These are phyloP conservation scores for Echinosophora koreensis DNA, from an alignment of 306 rosid genomes.

Conservation along the genomic window DNA sequence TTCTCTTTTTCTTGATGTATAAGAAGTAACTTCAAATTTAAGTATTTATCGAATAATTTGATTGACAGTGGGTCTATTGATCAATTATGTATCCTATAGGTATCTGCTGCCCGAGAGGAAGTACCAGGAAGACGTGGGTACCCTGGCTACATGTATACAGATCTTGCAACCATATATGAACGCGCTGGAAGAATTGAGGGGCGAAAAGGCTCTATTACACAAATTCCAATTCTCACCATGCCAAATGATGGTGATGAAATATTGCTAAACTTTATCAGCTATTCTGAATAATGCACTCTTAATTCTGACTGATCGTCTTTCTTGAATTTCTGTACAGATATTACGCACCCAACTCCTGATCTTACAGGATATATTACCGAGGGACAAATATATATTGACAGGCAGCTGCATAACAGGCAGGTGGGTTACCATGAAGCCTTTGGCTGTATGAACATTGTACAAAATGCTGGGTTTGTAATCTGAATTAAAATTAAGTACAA, in stretches of 20 bases:
- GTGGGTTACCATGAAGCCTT: constrained; percentile 46
- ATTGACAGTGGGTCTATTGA: constrained; percentile 11
- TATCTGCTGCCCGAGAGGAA: constrained; percentile 99
- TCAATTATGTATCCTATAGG: constrained; percentile 63
- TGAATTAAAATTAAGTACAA: background rate
- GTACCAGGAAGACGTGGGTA: constrained; percentile 99
- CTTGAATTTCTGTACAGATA: constrained; percentile 67
- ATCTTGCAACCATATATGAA: constrained; percentile 98
- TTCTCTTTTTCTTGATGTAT: background rate
- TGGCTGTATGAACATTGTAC: background rate
- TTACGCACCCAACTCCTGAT: constrained; percentile 99
- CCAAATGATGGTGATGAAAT: constrained; percentile 88
- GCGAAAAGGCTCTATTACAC: constrained; percentile 95
- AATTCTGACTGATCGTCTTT: constrained; percentile 24
- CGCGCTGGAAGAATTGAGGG: constrained; percentile 99
- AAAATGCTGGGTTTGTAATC: background rate
- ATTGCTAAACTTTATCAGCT: constrained; percentile 23
- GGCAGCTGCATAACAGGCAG: constrained; percentile 97
- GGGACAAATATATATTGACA: constrained; percentile 97
- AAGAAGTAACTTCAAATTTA: constrained; percentile 25
- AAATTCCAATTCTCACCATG: constrained; percentile 97
- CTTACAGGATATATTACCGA: constrained; percentile 99
- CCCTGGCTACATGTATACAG: constrained; percentile 99
- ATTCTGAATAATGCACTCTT: constrained; percentile 29
- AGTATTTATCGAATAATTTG: constrained; percentile 3